Conservation (phyloP, 2,329 filamentous ascomycete genomes). For the Chaetomiaceae sp. region DNA sequence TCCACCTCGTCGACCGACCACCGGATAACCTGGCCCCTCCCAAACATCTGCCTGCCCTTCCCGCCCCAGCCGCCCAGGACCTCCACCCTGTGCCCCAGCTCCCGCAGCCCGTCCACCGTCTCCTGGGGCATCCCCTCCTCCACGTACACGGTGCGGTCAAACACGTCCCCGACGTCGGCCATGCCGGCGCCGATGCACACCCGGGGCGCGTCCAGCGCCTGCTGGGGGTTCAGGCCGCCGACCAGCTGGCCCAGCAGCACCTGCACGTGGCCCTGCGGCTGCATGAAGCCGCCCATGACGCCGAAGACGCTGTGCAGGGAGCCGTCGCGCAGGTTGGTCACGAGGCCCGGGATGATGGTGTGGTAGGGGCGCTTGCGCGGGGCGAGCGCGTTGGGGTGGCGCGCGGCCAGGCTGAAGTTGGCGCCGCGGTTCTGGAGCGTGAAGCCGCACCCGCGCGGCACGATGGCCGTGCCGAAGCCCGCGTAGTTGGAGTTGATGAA, state of each 20-base stretch:
- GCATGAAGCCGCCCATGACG: constrained; percentile 98
- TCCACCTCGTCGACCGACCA: constrained; percentile 67
- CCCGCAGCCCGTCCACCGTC: constrained; percentile 61
- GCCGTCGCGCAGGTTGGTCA: constrained; percentile 71
- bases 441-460: constrained; percentile 83
- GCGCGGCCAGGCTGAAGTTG: constrained; percentile 69
- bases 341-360: constrained; percentile 91
- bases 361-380: constrained; percentile 90
- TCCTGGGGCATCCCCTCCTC: constrained; percentile 75
- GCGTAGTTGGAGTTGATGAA: constrained; percentile 97
- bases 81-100: constrained; percentile 68
- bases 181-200: constrained; percentile 78
- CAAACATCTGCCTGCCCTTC: constrained; percentile 65
- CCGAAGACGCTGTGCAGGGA: constrained; percentile 82
- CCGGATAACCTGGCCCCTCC: constrained; percentile 80
- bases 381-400: constrained; percentile 75
- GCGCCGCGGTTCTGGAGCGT: constrained; percentile 89
- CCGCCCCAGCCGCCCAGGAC: constrained; percentile 53
- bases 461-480: constrained; percentile 81
- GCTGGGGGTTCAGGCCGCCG: constrained; percentile 76
- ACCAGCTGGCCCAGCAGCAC: constrained; percentile 85
- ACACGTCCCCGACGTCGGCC: constrained; percentile 54
- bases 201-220: constrained; percentile 85
- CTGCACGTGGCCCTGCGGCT: constrained; percentile 94
- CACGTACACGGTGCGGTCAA: constrained; percentile 65